phyloP scores from a whole-genome alignment of 1,284 basidiomycete species.

The Trichosporon sp. region DNA sequence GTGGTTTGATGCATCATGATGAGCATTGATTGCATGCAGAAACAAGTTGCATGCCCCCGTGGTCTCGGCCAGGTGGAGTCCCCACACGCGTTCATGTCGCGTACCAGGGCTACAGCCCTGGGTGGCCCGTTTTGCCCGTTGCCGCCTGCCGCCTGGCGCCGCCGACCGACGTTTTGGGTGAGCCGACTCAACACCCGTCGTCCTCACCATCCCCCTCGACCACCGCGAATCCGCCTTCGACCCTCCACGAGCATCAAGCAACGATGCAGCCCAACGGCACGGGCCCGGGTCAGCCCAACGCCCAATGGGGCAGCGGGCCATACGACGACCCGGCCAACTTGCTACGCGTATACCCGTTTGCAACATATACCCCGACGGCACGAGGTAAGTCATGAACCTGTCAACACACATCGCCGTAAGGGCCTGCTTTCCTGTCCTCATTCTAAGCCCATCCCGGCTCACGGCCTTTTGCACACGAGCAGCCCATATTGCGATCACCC shows the following conservation, averaged over 20 bases:
- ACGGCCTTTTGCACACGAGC: background rate
- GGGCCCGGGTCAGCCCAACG: constrained; percentile 13
- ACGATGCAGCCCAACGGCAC: constrained; percentile 19
- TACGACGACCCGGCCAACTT: constrained; percentile 47
- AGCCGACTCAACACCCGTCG: constrained; percentile 7
- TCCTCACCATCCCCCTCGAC: constrained; percentile 17
- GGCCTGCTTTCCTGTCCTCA: background rate
- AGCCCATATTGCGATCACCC: background rate
- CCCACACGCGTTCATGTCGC: constrained; percentile 18
- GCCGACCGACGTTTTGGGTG: constrained; percentile 13
- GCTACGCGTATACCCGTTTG: constrained; percentile 52
- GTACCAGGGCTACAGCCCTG: background rate
- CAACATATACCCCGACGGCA: constrained; percentile 53
- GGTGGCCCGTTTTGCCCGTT: constrained; percentile 7
- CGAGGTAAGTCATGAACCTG: constrained; percentile 43
- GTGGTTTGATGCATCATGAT: background rate
- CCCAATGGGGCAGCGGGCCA: constrained; percentile 21
- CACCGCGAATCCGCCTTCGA: constrained; percentile 20
- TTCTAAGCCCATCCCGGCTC: background rate
- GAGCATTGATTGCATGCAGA: background rate
- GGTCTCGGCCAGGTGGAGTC: constrained; percentile 10
- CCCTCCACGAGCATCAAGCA: background rate
- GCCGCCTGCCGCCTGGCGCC: constrained; percentile 7
- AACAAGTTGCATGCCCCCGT: background rate
- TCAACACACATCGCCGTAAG: background rate